Evolutionary conservation across 495 filamentous ascomycete genomes (phyloP).

Genomic region (Talaromyces trachyspermus): DNA sequence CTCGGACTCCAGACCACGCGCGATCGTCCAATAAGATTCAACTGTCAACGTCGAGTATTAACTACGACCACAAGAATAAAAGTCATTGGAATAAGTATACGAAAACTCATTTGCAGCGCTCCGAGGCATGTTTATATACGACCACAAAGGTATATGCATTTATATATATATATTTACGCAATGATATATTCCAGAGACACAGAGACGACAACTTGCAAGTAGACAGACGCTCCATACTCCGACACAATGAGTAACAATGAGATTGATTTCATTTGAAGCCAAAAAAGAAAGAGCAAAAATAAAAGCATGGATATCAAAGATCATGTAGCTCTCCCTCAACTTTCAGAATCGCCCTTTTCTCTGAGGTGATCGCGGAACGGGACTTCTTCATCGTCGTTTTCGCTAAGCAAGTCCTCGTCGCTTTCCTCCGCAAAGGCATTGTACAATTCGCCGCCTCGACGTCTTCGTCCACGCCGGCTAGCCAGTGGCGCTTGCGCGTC

Average conservation of each 20-base stretch:
- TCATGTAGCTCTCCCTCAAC: neutral
- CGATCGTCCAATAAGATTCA: no score
- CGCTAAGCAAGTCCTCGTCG: constrained; percentile 62
- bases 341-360: neutral
- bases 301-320: neutral
- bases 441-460: constrained; percentile 77
- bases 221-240: no score
- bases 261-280: no score
- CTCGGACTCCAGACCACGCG: no score
- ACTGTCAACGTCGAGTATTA: no score
- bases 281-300: neutral
- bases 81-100: no score
- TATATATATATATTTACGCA: neutral
- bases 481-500: constrained; percentile 41
- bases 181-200: neutral
- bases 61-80: no score
- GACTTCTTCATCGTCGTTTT: constrained; percentile 41
- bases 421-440: constrained; percentile 83
- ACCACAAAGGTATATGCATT: no score
- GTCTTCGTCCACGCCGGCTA: constrained; percentile 32
- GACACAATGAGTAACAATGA: no score
- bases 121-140: no score
- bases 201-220: no score
- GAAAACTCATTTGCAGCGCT: no score
- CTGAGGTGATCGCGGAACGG: constrained; percentile 29